Base-by-base conservation (phyloP, 2,329 filamentous ascomycete genomes). In the Alternaria panax region DNA sequence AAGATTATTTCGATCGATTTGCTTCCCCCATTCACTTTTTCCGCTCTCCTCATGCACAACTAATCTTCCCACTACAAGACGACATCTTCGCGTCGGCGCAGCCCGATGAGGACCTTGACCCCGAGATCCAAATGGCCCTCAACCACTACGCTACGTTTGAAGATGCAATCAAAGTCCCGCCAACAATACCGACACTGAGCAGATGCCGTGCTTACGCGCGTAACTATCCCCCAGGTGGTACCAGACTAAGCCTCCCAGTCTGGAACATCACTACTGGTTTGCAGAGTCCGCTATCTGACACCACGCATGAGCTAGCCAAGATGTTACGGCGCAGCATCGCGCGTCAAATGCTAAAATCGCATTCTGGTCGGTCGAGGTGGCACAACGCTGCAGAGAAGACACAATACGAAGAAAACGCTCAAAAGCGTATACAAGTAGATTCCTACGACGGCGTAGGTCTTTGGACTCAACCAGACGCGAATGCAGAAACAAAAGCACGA, bases 1-100 rank as follows among this genome's bases (percentile, higher is more conserved):
- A 79, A 40, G 69, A 80, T 51, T 82, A 78, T 58, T 83, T 83
- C 56, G 83, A 85, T 64, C 79, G 80, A 4, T 85, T 84, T 63
- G 81, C 81, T 1, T 83, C 81, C 6, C 82, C 83, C 4, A 73
- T 81, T 3, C 77, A 83, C 42, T 84, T 84, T 72, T 84, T 85
- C 60, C 81, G 83, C 48, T 82, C 82, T 1, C 74, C 82, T 6
- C 70, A 72, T 36, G 72, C 66, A 14, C 64, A 73, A 20, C 56
- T 77, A 20, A 20, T 72, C 12, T 65, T 63, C 46, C 70, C 75
- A 11, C 63, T 65, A 9, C 52, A 63, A 12, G 72, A 74, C 25
- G 64, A 78, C 34, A 34, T 57, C 7, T 53, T 67, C n/a, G 70
- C 75, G n/a, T 71, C 70, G 4, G 59, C 66, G 6, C 65, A 69